Evolutionary conservation across 2,329 filamentous ascomycete species (phyloP).

Genomic region (Decorospora gaudefroyi): DNA sequence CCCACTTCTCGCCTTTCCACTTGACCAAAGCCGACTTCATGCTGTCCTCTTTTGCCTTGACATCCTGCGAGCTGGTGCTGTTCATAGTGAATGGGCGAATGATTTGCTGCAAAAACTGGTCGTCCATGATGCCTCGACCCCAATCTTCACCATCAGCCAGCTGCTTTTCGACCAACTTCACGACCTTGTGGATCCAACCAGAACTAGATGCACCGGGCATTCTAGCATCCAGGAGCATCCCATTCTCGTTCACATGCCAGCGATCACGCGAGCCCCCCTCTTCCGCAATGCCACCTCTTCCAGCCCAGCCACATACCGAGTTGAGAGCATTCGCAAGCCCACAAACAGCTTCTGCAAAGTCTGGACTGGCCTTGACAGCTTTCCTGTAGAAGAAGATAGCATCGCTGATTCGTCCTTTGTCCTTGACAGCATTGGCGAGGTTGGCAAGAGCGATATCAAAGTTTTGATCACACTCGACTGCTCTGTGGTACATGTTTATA

Average conservation of each 20-base stretch:
- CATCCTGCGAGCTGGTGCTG: constrained; percentile 36
- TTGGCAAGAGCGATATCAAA: constrained; percentile 98
- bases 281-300: constrained; percentile 82
- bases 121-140: constrained; percentile 71
- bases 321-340: constrained; percentile 93
- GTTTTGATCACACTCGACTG: constrained; percentile 86
- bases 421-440: constrained; percentile 95
- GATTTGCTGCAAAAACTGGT: constrained; percentile 49
- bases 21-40: constrained; percentile 46
- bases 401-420: constrained; percentile 88
- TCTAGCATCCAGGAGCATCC: constrained; percentile 77
- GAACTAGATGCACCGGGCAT: constrained; percentile 63
- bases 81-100: constrained; percentile 53
- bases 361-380: constrained; percentile 87
- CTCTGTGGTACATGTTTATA: constrained; percentile 96
- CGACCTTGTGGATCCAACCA: constrained; percentile 87
- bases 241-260: constrained; percentile 88
- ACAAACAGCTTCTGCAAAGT: constrained; percentile 96
- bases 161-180: constrained; percentile 87
- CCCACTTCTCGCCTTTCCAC: constrained; percentile 80
- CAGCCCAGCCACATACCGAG: constrained; percentile 93
- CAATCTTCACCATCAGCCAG: constrained; percentile 83
- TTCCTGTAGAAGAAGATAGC: constrained; percentile 90
- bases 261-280: constrained; percentile 75
- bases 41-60: constrained; percentile 45